A percentile compares a stretch with the other conserved stretches of the same genome.
Evolutionary conservation across 208 protist species (phyloP).

Genomic region (Wallacemonas collosoma): DNA sequence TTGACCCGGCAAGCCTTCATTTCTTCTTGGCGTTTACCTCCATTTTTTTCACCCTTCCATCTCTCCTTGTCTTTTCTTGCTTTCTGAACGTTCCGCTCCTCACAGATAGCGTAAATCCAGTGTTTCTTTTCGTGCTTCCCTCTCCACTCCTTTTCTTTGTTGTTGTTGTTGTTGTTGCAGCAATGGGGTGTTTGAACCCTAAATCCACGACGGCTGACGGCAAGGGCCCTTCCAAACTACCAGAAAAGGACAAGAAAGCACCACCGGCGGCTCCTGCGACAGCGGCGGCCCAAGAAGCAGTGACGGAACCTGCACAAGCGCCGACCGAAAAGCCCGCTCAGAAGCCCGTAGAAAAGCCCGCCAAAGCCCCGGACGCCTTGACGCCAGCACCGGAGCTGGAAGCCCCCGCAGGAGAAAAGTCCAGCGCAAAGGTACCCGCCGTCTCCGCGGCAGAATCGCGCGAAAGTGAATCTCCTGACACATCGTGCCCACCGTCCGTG

Average conservation of each 20-base stretch:
- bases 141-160: conserved; percentile 12
- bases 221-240: conserved; percentile 1
- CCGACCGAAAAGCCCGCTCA: not conserved
- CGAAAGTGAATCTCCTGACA: not conserved
- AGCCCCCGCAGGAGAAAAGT: no score
- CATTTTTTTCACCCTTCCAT: conserved; percentile 4
- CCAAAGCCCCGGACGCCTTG: not conserved
- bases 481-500: not conserved
- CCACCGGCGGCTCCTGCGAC: not conserved
- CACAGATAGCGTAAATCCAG: not conserved
- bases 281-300: not conserved
- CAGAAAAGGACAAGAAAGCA: not conserved
- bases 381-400: not conserved
- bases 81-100: not conserved
- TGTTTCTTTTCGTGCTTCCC: not conserved
- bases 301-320: not conserved
- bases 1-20: not conserved
- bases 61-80: conserved; percentile 11
- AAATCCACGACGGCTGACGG: conserved; percentile 7
- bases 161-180: not conserved
- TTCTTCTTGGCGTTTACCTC: conserved; percentile 4
- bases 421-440: no score
- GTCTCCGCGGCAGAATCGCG: not conserved
- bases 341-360: not conserved
- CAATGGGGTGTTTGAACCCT: conserved; percentile 11